Base-by-base conservation (phyloP, 148 eudicot species). In the Arbutus unedo region DNA sequence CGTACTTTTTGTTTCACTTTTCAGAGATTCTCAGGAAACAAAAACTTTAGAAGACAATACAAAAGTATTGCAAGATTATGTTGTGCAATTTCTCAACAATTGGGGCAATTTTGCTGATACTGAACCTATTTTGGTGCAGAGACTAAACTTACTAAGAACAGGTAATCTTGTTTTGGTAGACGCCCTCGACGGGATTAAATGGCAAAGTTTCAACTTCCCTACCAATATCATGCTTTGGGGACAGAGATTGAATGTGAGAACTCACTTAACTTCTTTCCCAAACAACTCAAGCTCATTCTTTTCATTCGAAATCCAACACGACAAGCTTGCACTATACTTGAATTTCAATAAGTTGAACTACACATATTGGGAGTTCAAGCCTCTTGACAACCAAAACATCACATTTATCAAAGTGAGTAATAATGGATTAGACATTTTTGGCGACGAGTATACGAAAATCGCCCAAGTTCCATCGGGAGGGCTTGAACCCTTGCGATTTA, bases 141-240 rank as follows among this genome's bases (percentile, higher is more conserved):
- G 90, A 81, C 85, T 97, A 67, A 83, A 85, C 70, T 86, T 97
- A 74, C 90, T 92, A 23, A 89, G 87, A 49, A 91, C 92, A 23
- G 99, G 99, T 3, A 97, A 97, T 80, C 83, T 97, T 77, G 99
- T 93, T 8, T 82, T 97, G 44, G 96, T 94, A 9, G 97, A 94
- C 85, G 85, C 85, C 6, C 54, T 75, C 67, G 91, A 88, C 81
- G 67, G 79, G 74, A 91, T 97, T 49, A 97, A 89, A 82, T 97
- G 99, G 99, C 99, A 97, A 76, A 94, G 93, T 54, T 97, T 97
- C 93, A 94, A 97, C 85, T 97, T 97, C 76, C 99, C 98, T n/a
- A 92, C 98, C 70, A 89, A 94, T 81, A 85, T 91, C 2, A 90
- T 97, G 91, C 87, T 97, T 16, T 85, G 88, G 91, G 95, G 97